A percentile compares a stretch with the other conserved stretches of the same genome.
phyloP scores from a whole-genome alignment of 805 yeast species.

The Debaryomyces prosopidis region DNA sequence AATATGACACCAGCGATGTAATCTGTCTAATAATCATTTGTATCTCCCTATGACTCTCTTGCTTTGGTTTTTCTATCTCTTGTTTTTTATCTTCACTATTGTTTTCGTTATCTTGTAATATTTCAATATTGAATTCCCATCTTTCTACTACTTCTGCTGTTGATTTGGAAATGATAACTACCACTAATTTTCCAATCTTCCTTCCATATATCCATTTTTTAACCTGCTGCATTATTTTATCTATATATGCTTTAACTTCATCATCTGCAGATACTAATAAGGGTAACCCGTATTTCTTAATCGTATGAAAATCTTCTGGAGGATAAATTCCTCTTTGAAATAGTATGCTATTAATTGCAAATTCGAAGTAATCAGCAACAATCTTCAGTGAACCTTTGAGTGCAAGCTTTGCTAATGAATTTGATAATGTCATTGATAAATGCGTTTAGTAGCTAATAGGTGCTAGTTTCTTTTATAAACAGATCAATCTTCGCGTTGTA shows the following conservation, averaged over 20 bases:
- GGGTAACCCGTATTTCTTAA: constrained; percentile 77
- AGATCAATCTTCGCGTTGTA: background rate
- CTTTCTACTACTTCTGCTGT: constrained; percentile 71
- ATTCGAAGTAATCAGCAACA: constrained; percentile 83
- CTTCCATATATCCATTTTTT: constrained; percentile 72
- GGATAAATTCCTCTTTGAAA: constrained; percentile 92
- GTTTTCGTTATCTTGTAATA: constrained; percentile 20
- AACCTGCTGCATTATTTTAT: constrained; percentile 66
- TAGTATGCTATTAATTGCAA: constrained; percentile 74
- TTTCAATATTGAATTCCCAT: constrained; percentile 79
- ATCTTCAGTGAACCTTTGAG: constrained; percentile 76
- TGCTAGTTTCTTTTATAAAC: background rate
- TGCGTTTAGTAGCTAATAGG: no score
- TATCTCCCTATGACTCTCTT: constrained; percentile 69
- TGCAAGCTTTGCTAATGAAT: constrained; percentile 43
- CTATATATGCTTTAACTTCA: constrained; percentile 70
- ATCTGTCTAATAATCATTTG: constrained; percentile 85
- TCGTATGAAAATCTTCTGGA: constrained; percentile 75
- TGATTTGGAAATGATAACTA: constrained; percentile 71
- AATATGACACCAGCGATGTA: constrained; percentile 81
- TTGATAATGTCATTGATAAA: background rate
- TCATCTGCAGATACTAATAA: constrained; percentile 72
- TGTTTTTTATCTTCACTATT: constrained; percentile 8
- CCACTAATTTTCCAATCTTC: constrained; percentile 63
- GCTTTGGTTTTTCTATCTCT: constrained; percentile 29